Percentiles rank a stretch among this genome's conserved stretches.
Evolutionary conservation across 108 stramenopile species (phyloP).

Genomic region (Cyclostephanos invisitatus): DNA sequence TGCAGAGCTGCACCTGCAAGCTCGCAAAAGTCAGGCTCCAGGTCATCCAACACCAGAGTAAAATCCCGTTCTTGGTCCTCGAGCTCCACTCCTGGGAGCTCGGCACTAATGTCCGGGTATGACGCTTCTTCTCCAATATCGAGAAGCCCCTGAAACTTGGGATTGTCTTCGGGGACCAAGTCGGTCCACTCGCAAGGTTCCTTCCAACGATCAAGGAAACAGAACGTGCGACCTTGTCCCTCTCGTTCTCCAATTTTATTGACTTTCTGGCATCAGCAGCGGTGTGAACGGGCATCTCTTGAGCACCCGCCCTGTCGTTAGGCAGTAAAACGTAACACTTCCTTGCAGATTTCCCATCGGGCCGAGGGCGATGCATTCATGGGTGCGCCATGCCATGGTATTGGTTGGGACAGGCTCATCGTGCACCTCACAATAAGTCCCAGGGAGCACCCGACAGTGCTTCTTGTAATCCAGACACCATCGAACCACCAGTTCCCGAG

Average conservation of each 20-base stretch:
- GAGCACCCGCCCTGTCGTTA: background rate
- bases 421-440: slow-evolving; percentile 9
- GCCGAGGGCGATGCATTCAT: background rate
- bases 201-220: background rate
- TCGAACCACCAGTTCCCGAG: background rate
- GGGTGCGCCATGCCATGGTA: background rate
- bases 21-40: background rate
- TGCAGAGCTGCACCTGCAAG: background rate
- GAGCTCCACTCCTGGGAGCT: slow-evolving; percentile 13
- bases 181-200: background rate
- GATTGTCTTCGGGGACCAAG: background rate
- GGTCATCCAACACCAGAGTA: background rate
- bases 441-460: slow-evolving; percentile 12
- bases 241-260: background rate
- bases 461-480: slow-evolving; percentile 9
- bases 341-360: background rate
- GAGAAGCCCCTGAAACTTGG: background rate
- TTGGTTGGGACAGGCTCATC: slow-evolving; percentile 26
- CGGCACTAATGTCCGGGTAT: slow-evolving; percentile 7
- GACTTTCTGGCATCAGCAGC: background rate
- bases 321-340: background rate
- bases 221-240: background rate
- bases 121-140: background rate
- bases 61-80: background rate
- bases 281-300: background rate